Evolutionary conservation across 2,329 filamentous ascomycete genomes (phyloP).

Genomic region (Drechmeria coniospora): DNA sequence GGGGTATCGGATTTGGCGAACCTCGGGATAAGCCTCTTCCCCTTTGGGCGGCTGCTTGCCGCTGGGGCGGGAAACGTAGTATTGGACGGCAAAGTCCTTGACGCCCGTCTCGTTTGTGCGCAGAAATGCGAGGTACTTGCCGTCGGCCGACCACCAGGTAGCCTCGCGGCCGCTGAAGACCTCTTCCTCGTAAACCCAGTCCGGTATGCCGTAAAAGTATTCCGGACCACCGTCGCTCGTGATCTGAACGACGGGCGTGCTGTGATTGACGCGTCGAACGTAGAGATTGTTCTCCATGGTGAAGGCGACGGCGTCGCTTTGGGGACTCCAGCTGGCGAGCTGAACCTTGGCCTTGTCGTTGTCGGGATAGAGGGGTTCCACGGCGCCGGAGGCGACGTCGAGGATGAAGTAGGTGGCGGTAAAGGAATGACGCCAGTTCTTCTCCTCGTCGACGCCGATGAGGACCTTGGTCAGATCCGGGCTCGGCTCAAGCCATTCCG

Average conservation of each 20-base stretch:
- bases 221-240: slow-evolving; percentile 77
- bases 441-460: slow-evolving; percentile 53
- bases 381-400: slow-evolving; percentile 67
- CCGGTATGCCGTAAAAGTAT: slow-evolving; percentile 88
- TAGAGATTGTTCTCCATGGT: slow-evolving; percentile 84
- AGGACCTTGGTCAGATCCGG: slow-evolving; percentile 75
- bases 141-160: slow-evolving; percentile 91
- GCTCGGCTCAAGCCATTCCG: slow-evolving; percentile 56
- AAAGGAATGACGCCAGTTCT: slow-evolving; percentile 82
- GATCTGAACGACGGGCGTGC: slow-evolving; percentile 49
- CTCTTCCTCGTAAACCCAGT: slow-evolving; percentile 81
- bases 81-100: slow-evolving; percentile 83
- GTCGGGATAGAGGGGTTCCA: slow-evolving; percentile 59
- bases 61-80: slow-evolving; percentile 78
- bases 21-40: slow-evolving; percentile 80
- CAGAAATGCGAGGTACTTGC: slow-evolving; percentile 78
- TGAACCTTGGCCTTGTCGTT: slow-evolving; percentile 55
- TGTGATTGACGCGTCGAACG: slow-evolving; percentile 44
- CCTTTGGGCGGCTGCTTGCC: slow-evolving; percentile 49
- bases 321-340: slow-evolving; percentile 78
- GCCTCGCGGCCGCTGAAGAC: slow-evolving; percentile 59
- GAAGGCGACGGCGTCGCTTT: slow-evolving; percentile 76
- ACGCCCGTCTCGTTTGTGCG: slow-evolving; percentile 88
- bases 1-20: slow-evolving; percentile 88
- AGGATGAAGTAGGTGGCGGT: slow-evolving; percentile 83